phyloP scores from a whole-genome alignment of 2,329 filamentous ascomycete genomes.

The Exophiala oligosperma region DNA sequence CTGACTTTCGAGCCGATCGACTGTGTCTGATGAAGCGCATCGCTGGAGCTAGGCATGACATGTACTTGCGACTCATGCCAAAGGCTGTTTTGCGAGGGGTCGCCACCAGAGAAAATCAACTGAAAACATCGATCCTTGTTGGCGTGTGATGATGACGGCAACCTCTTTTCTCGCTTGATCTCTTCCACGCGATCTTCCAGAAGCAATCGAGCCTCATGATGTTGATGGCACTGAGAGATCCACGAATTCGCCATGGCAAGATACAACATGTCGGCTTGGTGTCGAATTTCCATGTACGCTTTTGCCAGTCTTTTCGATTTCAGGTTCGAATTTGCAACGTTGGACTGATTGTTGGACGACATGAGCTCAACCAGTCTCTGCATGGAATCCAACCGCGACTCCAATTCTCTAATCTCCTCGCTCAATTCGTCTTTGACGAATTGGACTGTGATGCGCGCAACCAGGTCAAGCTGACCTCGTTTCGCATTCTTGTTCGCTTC shows the following conservation, averaged over 20 bases:
- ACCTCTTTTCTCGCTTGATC: neutral
- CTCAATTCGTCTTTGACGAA: too few species aligned
- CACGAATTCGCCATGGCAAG: slow-evolving; percentile 3
- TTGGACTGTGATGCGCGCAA: too few species aligned
- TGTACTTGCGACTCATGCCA: slow-evolving; percentile 8
- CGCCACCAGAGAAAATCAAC: neutral
- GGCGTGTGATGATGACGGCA: too few species aligned
- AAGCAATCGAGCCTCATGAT: slow-evolving; percentile 6
- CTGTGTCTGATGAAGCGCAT: too few species aligned
- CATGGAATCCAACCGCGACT: too few species aligned
- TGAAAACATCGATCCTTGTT: neutral
- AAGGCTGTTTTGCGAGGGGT: neutral
- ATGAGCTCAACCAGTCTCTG: too few species aligned
- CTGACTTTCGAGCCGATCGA: neutral
- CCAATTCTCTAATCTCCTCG: too few species aligned
- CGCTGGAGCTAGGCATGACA: neutral
- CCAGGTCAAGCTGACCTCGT: too few species aligned
- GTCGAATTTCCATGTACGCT: neutral
- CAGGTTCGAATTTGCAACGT: too few species aligned
- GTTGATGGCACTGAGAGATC: slow-evolving; percentile 5
- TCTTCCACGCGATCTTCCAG: neutral
- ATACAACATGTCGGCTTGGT: slow-evolving; percentile 4
- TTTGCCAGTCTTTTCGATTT: neutral
- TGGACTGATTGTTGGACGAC: too few species aligned
- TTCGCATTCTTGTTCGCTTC: too few species aligned